Evolutionary conservation across 441 rosid genomes (phyloP).

Genomic region (Raphanus hybrid): DNA sequence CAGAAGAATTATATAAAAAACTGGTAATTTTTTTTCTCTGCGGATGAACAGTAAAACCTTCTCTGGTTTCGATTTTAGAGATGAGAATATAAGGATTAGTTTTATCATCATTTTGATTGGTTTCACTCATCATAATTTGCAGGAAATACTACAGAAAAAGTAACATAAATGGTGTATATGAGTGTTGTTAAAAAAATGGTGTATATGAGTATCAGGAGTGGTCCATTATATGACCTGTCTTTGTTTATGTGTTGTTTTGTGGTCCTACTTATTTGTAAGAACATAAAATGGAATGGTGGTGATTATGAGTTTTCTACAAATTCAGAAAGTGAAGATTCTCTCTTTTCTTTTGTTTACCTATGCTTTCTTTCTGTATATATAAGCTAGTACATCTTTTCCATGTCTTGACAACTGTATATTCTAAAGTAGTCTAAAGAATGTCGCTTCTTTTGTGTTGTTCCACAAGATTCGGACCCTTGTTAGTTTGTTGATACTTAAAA

Average conservation of each 20-base stretch:
- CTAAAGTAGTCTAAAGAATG: slow-evolving; percentile 29
- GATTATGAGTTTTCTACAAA: slow-evolving; percentile 27
- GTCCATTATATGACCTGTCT: slow-evolving; percentile 39
- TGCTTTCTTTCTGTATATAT: slow-evolving; percentile 30
- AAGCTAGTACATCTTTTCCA: slow-evolving; percentile 26
- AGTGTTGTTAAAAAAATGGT: not conserved
- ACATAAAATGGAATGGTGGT: slow-evolving; percentile 22
- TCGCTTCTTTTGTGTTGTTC: slow-evolving; percentile 15
- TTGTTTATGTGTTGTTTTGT: slow-evolving; percentile 40
- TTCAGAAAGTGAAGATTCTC: slow-evolving; percentile 46
- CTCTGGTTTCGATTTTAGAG: not conserved
- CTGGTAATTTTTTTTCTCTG: not conserved
- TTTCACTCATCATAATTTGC: slow-evolving; percentile 22
- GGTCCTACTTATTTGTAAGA: slow-evolving; percentile 28
- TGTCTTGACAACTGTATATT: slow-evolving; percentile 20
- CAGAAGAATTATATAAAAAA: too few relatives aligned
- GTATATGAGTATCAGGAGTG: slow-evolving; percentile 38
- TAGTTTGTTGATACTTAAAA: not conserved
- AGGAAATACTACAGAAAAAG: slow-evolving; percentile 25
- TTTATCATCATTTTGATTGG: slow-evolving; percentile 31
- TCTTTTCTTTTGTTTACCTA: slow-evolving; percentile 15
- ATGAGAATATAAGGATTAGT: too few relatives aligned
- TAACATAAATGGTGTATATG: slow-evolving; percentile 26
- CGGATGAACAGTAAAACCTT: not conserved
- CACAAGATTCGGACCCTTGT: not conserved